Evolutionary conservation across 306 rosid genomes (phyloP).

Genomic region (Malus sylvestris): DNA sequence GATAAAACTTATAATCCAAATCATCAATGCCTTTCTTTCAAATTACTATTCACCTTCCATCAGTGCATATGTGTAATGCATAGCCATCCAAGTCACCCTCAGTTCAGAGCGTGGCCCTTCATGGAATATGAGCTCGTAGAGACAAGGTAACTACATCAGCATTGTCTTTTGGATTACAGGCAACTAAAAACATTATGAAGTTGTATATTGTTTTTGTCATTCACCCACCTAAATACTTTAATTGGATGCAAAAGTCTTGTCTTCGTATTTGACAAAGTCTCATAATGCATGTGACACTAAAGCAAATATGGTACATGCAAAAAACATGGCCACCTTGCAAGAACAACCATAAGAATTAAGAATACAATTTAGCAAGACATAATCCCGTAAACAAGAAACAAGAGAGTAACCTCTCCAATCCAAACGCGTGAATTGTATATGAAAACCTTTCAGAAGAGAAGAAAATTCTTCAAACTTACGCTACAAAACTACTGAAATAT

Average conservation of each 20-base stretch:
- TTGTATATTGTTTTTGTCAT: background rate
- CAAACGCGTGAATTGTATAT: background rate
- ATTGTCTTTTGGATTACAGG: background rate
- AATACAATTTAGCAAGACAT: background rate
- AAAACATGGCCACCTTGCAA: background rate
- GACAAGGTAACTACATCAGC: background rate
- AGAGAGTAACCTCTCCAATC: background rate
- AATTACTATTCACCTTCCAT: background rate
- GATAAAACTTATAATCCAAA: background rate
- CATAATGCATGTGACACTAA: background rate
- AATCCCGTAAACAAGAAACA: background rate
- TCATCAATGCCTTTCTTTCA: background rate
- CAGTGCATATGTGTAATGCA: background rate
- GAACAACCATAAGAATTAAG: background rate
- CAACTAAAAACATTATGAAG: background rate
- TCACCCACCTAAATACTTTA: background rate
- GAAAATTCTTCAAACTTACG: background rate
- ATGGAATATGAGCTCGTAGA: background rate
- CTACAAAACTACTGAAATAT: background rate
- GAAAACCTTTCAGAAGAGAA: background rate
- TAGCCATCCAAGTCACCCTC: background rate
- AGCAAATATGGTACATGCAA: background rate
- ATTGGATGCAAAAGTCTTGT: background rate
- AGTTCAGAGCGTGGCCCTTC: background rate
- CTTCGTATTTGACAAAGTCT: background rate